Evolutionary conservation across 2,329 filamentous ascomycete genomes (phyloP).

Genomic region (Calonectria pauciramosa): DNA sequence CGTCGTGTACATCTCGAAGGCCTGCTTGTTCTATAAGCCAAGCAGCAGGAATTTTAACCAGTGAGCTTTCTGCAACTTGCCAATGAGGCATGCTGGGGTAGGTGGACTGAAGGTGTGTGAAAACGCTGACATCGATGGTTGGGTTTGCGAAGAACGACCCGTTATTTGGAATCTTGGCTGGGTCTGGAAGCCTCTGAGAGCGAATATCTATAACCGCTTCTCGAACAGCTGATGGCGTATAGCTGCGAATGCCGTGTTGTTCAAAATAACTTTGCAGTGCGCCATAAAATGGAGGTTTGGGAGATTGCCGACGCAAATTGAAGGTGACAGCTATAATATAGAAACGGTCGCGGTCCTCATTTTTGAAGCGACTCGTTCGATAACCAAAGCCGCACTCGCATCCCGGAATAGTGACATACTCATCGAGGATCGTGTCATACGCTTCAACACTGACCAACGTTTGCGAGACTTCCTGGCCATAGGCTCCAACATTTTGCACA

Average conservation of each 20-base stretch:
- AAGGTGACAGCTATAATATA: not conserved
- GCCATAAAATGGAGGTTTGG: not conserved
- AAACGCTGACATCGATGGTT: not conserved
- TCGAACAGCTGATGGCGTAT: not conserved
- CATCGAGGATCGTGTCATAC: not conserved
- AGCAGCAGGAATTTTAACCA: not conserved
- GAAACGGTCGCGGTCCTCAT: not conserved
- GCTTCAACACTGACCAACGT: not conserved
- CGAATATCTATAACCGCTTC: not conserved
- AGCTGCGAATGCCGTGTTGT: not conserved
- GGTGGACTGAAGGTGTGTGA: not conserved
- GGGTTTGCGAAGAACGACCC: not conserved
- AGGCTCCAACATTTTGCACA: not conserved
- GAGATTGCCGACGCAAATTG: not conserved
- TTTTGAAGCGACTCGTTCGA: not conserved
- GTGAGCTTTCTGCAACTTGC: not conserved
- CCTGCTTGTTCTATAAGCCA: constrained; percentile 2
- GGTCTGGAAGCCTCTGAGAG: not conserved
- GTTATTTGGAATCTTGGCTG: not conserved
- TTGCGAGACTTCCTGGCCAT: not conserved
- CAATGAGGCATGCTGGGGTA: not conserved
- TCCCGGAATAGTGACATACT: not conserved
- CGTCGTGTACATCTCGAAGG: not conserved
- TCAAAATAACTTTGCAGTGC: not conserved
- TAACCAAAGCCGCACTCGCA: not conserved